phyloP scores from a whole-genome alignment of 495 filamentous ascomycete species.

The Penicillium cinerascens region DNA sequence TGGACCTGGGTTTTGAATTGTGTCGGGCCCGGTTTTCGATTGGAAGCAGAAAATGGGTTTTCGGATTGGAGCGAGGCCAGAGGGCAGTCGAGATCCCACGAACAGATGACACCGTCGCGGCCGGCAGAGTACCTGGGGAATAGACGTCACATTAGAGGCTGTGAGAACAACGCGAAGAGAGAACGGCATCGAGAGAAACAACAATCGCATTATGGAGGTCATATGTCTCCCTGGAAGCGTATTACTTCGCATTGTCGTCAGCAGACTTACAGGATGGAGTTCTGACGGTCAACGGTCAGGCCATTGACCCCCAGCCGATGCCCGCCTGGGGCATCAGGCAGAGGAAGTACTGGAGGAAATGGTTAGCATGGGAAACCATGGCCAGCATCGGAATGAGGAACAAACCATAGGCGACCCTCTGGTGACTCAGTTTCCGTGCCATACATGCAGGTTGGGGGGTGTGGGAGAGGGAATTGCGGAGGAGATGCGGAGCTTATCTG shows the following conservation, averaged over 20 bases:
- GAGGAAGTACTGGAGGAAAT: slow-evolving; percentile 74
- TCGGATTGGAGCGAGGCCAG: slow-evolving; percentile 33
- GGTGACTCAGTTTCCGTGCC: slow-evolving; percentile 47
- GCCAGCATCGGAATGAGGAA: slow-evolving; percentile 14
- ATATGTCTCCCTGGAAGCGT: not conserved
- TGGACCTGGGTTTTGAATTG: slow-evolving; percentile 88
- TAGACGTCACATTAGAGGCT: slow-evolving; percentile 21
- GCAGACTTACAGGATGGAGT: slow-evolving; percentile 75
- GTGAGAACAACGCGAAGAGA: slow-evolving; percentile 14
- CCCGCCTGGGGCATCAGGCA: slow-evolving; percentile 84
- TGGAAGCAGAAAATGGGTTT: slow-evolving; percentile 30
- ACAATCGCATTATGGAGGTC: not conserved
- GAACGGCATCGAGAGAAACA: not conserved
- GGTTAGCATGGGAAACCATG: slow-evolving; percentile 1
- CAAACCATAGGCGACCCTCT: slow-evolving; percentile 50
- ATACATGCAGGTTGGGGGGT: slow-evolving; percentile 34
- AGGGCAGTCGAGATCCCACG: slow-evolving; percentile 77
- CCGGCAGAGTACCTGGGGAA: slow-evolving; percentile 82
- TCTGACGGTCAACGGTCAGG: slow-evolving; percentile 77
- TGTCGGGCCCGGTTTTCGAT: slow-evolving; percentile 42
- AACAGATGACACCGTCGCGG: slow-evolving; percentile 91
- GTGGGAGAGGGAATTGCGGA: slow-evolving; percentile 35
- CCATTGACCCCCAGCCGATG: slow-evolving; percentile 94
- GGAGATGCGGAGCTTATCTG: slow-evolving; percentile 36
- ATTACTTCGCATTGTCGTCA: not conserved